phyloP scores from a whole-genome alignment of 2,329 filamentous ascomycete genomes.

The Malbranchea zuffiana region DNA sequence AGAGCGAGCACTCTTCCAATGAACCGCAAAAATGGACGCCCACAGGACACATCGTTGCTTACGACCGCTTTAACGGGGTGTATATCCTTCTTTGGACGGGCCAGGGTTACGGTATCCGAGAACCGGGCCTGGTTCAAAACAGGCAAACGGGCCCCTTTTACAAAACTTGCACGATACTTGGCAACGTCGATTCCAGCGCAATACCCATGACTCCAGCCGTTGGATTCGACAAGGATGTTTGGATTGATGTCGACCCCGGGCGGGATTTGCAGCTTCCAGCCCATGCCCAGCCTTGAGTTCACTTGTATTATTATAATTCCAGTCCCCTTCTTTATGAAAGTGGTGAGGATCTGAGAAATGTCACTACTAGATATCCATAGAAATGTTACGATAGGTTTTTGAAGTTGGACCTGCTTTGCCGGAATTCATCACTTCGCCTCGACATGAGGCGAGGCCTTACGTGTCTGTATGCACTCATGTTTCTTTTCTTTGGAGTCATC shows the following conservation, averaged over 20 bases:
- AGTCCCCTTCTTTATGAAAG: no score
- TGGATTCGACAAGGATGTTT: constrained; percentile 14
- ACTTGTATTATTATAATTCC: no score
- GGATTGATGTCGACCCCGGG: constrained; percentile 22
- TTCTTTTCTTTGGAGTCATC: no score
- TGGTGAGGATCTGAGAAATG: no score
- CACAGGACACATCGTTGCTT: constrained; percentile 29
- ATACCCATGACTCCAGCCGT: background rate
- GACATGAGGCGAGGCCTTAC: no score
- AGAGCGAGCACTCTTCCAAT: background rate
- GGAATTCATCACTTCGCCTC: no score
- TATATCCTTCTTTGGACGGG: constrained; percentile 25
- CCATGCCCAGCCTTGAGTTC: background rate
- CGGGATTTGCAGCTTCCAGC: constrained; percentile 14
- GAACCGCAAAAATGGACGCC: constrained; percentile 19
- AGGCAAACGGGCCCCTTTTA: background rate
- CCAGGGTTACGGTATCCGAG: constrained; percentile 17
- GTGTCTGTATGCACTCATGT: no score
- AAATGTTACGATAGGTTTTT: no score
- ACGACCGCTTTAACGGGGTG: constrained; percentile 24
- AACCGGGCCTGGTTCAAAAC: constrained; percentile 18
- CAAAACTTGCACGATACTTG: background rate
- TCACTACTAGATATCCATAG: no score
- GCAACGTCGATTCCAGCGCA: background rate
- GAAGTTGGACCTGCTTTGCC: no score